Evolutionary conservation across 805 yeast species (phyloP).

Genomic region (Metschnikowia dekortorum): DNA sequence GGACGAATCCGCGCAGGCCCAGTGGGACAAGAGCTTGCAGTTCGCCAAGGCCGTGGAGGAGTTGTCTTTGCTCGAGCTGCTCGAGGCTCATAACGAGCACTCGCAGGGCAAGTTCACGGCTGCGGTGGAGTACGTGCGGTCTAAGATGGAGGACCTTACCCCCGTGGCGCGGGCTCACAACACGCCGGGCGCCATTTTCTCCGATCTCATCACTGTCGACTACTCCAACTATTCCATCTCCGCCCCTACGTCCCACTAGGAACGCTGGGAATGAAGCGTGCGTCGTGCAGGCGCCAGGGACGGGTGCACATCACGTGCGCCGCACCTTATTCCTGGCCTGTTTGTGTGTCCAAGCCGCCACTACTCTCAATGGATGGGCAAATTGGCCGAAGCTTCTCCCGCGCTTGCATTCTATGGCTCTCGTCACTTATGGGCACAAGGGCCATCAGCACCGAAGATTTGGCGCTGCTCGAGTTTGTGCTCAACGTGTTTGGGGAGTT

Average conservation of each 20-base stretch:
- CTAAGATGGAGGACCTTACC: constrained; percentile 33
- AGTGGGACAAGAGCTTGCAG: constrained; percentile 17
- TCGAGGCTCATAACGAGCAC: constrained; percentile 42
- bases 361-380: not conserved
- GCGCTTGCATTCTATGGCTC: constrained; percentile 2
- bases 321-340: not conserved
- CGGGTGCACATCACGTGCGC: not conserved
- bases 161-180: constrained; percentile 12
- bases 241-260: constrained; percentile 26
- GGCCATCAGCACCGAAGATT: not conserved
- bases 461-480: constrained; percentile 2
- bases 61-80: constrained; percentile 37
- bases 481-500: not conserved
- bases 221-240: constrained; percentile 40
- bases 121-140: constrained; percentile 42
- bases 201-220: constrained; percentile 40
- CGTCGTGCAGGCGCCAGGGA: too few relatives aligned
- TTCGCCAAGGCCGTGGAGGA: constrained; percentile 31
- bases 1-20: constrained; percentile 2
- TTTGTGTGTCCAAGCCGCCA: not conserved
- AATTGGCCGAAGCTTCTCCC: not conserved
- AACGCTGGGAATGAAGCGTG: too few relatives aligned
- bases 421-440: constrained; percentile 2
- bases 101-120: constrained; percentile 40
- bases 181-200: constrained; percentile 18